phyloP scores from a whole-genome alignment of 768 basidiomycete genomes.

The Lanmaoa pseudosensibilis region DNA sequence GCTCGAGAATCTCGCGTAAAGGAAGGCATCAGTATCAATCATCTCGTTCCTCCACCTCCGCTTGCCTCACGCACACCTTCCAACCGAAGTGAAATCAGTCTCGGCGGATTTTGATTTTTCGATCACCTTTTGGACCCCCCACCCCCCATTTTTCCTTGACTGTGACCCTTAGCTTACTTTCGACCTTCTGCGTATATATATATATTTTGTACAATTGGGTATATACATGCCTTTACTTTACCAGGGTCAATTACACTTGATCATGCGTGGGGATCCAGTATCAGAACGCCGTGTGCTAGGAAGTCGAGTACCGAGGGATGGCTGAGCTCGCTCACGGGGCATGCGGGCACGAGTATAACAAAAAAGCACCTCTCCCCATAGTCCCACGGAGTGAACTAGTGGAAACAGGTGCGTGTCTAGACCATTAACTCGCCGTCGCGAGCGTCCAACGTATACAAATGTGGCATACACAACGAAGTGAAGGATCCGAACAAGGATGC shows the following conservation, averaged over 20 bases:
- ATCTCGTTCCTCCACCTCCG: slow-evolving; percentile 35
- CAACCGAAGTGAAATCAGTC: slow-evolving; percentile 46
- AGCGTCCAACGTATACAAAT: not conserved
- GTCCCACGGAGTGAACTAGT: not conserved
- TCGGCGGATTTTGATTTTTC: slow-evolving; percentile 33
- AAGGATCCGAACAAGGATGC: not conserved
- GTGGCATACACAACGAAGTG: slow-evolving; percentile 5
- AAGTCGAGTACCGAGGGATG: not conserved
- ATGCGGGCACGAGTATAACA: not conserved
- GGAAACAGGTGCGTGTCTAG: slow-evolving; percentile 14
- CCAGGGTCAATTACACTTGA: not conserved
- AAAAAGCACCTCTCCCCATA: slow-evolving; percentile 20
- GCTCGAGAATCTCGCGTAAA: slow-evolving; percentile 50
- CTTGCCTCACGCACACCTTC: slow-evolving; percentile 41
- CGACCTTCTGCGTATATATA: slow-evolving; percentile 31
- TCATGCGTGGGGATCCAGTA: not conserved
- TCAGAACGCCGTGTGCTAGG: not conserved
- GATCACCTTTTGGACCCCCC: not conserved
- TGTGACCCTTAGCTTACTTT: slow-evolving; percentile 27
- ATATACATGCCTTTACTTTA: slow-evolving; percentile 1
- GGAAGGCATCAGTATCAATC: slow-evolving; percentile 30
- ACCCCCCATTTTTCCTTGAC: not conserved
- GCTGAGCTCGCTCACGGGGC: not conserved
- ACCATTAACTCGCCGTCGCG: slow-evolving; percentile 10
- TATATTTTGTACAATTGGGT: not conserved